Conservation (phyloP, 331 rosid species). For the Pyrus hybrid region DNA sequence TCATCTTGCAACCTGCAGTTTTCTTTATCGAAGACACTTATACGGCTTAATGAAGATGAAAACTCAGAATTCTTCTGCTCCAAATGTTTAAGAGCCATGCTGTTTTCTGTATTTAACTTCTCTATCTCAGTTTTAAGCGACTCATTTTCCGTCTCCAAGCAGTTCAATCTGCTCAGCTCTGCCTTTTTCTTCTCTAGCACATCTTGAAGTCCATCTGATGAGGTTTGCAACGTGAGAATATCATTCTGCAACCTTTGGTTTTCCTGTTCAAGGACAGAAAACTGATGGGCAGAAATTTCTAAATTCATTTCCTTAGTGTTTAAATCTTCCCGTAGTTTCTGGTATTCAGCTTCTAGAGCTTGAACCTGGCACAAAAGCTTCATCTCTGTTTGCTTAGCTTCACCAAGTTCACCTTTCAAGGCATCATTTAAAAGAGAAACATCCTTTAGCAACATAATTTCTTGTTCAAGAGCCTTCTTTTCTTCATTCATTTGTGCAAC, state of each 20-base stretch:
- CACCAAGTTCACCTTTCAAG: conserved; percentile 39
- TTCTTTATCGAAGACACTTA: conserved; percentile 24
- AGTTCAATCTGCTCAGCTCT: conserved; percentile 37
- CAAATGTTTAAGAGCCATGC: conserved; percentile 17
- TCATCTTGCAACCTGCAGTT: conserved; percentile 26
- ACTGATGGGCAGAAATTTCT: conserved; percentile 29
- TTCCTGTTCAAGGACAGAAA: conserved; percentile 37
- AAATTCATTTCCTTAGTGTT: conserved; percentile 37
- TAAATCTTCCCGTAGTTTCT: conserved; percentile 26
- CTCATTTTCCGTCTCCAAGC: conserved; percentile 32
- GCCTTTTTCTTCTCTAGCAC: conserved; percentile 36
- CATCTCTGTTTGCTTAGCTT: conserved; percentile 29
- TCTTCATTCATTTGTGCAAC: conserved; percentile 30
- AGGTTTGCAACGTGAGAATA: conserved; percentile 25
- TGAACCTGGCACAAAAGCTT: conserved; percentile 36
- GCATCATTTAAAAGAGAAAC: conserved; percentile 34
- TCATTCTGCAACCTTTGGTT: conserved; percentile 30
- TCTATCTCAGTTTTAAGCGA: conserved; percentile 21
- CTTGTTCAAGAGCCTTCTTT: conserved; percentile 41
- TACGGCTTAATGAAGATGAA: conserved; percentile 16
- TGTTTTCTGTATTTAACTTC: conserved; percentile 19
- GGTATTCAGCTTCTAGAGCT: conserved; percentile 44
- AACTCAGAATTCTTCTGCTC: conserved; percentile 21
- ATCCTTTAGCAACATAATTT: conserved; percentile 35
- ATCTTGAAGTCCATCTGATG: conserved; percentile 28